Conservation (phyloP, 768 basidiomycete species). For the Termitomyces sp. region DNA sequence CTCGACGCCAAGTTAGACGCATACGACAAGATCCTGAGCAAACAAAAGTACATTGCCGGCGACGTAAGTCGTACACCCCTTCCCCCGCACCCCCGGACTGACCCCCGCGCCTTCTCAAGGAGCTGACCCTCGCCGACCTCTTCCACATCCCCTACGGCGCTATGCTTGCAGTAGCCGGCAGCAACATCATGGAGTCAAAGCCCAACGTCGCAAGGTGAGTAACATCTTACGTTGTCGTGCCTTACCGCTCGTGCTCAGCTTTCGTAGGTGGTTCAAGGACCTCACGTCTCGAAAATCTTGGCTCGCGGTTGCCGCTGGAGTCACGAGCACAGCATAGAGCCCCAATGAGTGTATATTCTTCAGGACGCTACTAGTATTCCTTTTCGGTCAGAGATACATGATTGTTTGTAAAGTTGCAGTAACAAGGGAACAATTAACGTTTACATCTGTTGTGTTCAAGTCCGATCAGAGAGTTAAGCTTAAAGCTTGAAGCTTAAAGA, state of each 20-base stretch:
- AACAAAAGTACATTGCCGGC: slow-evolving; percentile 52
- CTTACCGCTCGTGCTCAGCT: background rate
- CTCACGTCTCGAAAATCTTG: slow-evolving; percentile 42
- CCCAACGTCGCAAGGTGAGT: slow-evolving; percentile 47
- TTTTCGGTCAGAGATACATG: too few species aligned
- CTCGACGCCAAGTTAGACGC: slow-evolving; percentile 40
- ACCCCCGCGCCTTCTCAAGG: slow-evolving; percentile 18
- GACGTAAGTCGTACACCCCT: slow-evolving; percentile 39
- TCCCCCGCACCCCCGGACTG: slow-evolving; percentile 38
- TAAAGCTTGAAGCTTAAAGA: too few species aligned
- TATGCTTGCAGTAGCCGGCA: slow-evolving; percentile 18
- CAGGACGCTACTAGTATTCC: too few species aligned
- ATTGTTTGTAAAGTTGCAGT: too few species aligned
- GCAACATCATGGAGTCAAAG: slow-evolving; percentile 23
- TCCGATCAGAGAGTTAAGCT: too few species aligned
- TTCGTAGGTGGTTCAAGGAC: slow-evolving; percentile 21
- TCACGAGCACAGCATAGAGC: slow-evolving; percentile 12
- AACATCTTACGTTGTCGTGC: background rate
- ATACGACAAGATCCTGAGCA: slow-evolving; percentile 52
- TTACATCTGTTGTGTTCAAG: too few species aligned
- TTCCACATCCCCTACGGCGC: slow-evolving; percentile 37
- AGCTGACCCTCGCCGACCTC: slow-evolving; percentile 39
- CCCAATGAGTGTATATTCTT: too few species aligned
- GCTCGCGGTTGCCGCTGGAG: slow-evolving; percentile 37
- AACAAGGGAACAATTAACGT: too few species aligned